phyloP scores from a whole-genome alignment of 257 asterid genomes.

The Fraxinus cuspidata region DNA sequence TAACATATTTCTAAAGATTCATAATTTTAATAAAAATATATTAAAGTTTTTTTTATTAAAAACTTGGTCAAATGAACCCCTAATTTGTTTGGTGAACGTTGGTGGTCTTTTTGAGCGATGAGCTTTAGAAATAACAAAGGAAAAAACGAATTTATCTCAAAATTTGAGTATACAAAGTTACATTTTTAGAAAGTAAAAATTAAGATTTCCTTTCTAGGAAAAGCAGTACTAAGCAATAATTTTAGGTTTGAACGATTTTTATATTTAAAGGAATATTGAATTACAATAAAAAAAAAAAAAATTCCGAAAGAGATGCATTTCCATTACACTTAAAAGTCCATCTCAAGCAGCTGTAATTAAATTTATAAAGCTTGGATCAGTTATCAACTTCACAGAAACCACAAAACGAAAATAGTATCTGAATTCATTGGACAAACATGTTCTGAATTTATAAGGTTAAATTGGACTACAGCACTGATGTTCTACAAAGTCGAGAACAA shows the following conservation, averaged over 20 bases:
- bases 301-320: background rate
- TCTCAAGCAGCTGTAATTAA: background rate
- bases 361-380: background rate
- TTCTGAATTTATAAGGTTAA: background rate
- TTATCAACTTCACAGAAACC: background rate
- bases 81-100: too few species aligned
- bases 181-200: too few species aligned
- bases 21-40: too few species aligned
- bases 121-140: too few species aligned
- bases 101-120: too few species aligned
- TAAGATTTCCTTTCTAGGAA: too few species aligned
- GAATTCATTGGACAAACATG: background rate
- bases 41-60: too few species aligned
- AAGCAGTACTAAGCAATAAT: too few species aligned
- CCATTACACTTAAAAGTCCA: background rate
- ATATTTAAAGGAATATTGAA: background rate
- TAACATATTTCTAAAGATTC: too few species aligned
- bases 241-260: background rate
- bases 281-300: background rate
- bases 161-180: too few species aligned
- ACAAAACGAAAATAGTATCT: background rate
- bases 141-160: too few species aligned
- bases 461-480: background rate
- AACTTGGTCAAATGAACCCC: too few species aligned
- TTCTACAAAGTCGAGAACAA: background rate